These are phyloP conservation scores for Alternaria ventricosa DNA, from an alignment of 2,329 filamentous ascomycete species.

Conservation along the genomic window DNA sequence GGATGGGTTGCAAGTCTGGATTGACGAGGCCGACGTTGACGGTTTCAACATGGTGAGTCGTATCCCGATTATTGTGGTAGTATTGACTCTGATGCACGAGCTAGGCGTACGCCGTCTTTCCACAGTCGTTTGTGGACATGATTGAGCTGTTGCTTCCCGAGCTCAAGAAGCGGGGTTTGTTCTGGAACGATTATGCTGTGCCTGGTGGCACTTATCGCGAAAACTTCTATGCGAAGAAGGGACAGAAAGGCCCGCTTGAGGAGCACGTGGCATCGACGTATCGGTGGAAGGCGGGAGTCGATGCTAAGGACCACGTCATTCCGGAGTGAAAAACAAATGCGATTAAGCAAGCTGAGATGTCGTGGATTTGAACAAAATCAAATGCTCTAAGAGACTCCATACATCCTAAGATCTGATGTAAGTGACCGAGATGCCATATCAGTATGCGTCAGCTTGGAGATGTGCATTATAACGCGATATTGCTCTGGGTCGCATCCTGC, in stretches of 20 bases:
- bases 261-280: constrained; percentile 62
- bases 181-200: constrained; percentile 62
- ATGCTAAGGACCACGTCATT: constrained; percentile 39
- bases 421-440: not conserved
- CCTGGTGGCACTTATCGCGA: constrained; percentile 66
- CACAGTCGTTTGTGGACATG: constrained; percentile 71
- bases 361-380: not conserved
- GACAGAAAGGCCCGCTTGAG: constrained; percentile 58
- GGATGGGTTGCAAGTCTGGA: constrained; percentile 71
- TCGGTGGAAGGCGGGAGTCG: constrained; percentile 46
- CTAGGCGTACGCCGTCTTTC: constrained; percentile 69
- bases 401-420: not conserved
- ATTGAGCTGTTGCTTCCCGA: constrained; percentile 71
- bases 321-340: constrained; percentile 54
- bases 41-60: constrained; percentile 73
- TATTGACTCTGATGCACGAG: not conserved
- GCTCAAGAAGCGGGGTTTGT: constrained; percentile 64
- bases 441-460: not conserved
- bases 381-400: not conserved
- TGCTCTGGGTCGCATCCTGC: not conserved
- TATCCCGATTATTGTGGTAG: not conserved
- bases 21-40: constrained; percentile 72
- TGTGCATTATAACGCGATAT: not conserved
- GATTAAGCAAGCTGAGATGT: not conserved
- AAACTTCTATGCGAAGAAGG: constrained; percentile 62